Evolutionary conservation across 306 rosid genomes (phyloP).

Genomic region (Quercus aquifolioides): DNA sequence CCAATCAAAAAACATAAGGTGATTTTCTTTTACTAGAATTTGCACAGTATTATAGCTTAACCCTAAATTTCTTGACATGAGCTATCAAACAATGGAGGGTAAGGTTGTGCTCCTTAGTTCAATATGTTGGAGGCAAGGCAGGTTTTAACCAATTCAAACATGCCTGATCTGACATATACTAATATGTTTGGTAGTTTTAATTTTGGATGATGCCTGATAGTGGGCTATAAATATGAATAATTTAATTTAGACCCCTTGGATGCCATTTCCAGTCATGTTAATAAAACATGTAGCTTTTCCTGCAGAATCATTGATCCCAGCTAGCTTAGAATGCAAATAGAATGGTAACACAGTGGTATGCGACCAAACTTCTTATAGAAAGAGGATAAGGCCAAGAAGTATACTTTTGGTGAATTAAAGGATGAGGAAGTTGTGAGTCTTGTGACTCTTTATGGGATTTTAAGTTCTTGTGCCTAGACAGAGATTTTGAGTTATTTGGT

Average conservation of each 20-base stretch:
- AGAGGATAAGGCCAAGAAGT: neutral
- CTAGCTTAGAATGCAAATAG: neutral
- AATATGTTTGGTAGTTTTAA: too few relatives aligned
- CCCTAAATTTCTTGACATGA: neutral
- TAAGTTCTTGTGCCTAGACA: neutral
- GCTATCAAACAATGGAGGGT: too few relatives aligned
- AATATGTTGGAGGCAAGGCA: too few relatives aligned
- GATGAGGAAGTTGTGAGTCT: neutral
- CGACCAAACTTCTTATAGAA: neutral
- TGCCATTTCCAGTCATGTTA: neutral
- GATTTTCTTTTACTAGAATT: neutral
- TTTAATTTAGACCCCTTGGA: neutral
- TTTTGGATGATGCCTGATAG: neutral
- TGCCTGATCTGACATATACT: too few relatives aligned
- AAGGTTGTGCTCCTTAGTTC: too few relatives aligned
- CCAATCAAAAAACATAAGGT: too few relatives aligned
- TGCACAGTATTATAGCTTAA: neutral
- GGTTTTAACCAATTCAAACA: too few relatives aligned
- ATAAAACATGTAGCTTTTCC: neutral
- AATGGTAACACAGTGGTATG: neutral
- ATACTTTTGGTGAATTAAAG: neutral
- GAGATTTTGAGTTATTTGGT: neutral
- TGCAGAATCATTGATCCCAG: neutral
- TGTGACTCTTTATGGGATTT: neutral
- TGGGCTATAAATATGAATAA: neutral